Evolutionary conservation across 2,329 filamentous ascomycete species (phyloP), one percentile per base, ranked within the genome.

Genomic region (Fusarium sp.): DNA sequence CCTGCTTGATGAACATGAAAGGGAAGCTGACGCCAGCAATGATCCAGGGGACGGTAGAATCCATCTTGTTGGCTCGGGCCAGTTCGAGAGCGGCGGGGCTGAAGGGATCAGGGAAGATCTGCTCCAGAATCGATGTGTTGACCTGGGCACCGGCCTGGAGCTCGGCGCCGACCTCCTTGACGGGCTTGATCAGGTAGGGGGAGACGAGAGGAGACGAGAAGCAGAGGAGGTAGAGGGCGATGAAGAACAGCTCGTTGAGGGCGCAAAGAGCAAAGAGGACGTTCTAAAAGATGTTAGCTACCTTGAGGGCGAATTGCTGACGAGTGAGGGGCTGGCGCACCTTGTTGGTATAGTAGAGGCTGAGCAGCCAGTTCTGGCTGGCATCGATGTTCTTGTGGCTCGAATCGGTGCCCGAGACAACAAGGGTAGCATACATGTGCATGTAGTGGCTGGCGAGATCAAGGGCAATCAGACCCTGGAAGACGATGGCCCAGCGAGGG

Each of bases 371-470:
- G 87, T 94, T 98, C 82, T 95, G 88, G 82, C 90, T 94, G 84
- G 93, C 92, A 81, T 97, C 95, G 62, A 99, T 92, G 78, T 94
- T 95, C 91, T 99, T 99, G 87, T 99, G 97, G 86, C 95, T 92
- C 74, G 85, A 94, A 77, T 92, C 90, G 64, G 91, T 89, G 63
- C 94, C 95, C 64, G 93, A 95, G 91, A 98, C 97, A 75, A 92
- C 92, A 80, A 98, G 87, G 1, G 95, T 98, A 14, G 95, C 94
- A 82, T 97, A 98, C 97, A 99, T 99, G 86, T 99, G 97, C 88
- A 98, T 96, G 83, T 98, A 99, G 84, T 99, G 97, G 82, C 95
- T 98, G 32, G 97, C 94, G 75, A 99, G 89, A 84, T 99, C 97
- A 79, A 99, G 86, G 65, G 93, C 93, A 83, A 99, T 98, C 80